Conservation (phyloP, 257 asterid species). For the Thymus mandschuricus region DNA sequence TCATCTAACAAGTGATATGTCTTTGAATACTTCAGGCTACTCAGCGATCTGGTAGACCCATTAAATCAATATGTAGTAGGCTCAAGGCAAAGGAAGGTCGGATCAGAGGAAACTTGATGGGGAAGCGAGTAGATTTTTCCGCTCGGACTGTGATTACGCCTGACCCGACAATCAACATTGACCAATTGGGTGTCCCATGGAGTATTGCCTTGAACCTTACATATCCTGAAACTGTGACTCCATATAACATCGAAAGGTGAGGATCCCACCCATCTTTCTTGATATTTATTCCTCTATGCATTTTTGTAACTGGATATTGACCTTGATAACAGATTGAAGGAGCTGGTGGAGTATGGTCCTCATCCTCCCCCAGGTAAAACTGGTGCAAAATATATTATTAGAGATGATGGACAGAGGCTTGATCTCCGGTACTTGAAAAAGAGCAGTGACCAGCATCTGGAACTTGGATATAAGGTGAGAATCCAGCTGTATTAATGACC, state of each 20-base stretch:
- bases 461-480: constrained; percentile 89
- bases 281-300: constrained; percentile 11
- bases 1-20: constrained; percentile 25
- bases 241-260: constrained; percentile 97
- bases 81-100: constrained; percentile 99
- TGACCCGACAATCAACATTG: constrained; percentile 97
- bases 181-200: constrained; percentile 98
- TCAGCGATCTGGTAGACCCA: constrained; percentile 97
- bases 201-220: constrained; percentile 98
- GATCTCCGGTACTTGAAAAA: constrained; percentile 97
- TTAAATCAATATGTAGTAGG: constrained; percentile 96
- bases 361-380: constrained; percentile 99
- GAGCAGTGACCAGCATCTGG: constrained; percentile 96
- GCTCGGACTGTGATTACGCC: constrained; percentile 99
- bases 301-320: constrained; percentile 24
- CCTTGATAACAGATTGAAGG: constrained; percentile 75
- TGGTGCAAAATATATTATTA: constrained; percentile 95
- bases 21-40: constrained; percentile 69
- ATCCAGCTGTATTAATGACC: constrained; percentile 11
- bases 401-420: constrained; percentile 99
- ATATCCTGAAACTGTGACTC: constrained; percentile 99
- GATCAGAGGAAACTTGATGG: constrained; percentile 98
- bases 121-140: constrained; percentile 96
- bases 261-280: constrained; percentile 15
- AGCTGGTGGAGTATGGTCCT: constrained; percentile 98